Evolutionary conservation across 1,284 basidiomycete genomes (phyloP).

Genomic region (Ganoderma leucocontextum): DNA sequence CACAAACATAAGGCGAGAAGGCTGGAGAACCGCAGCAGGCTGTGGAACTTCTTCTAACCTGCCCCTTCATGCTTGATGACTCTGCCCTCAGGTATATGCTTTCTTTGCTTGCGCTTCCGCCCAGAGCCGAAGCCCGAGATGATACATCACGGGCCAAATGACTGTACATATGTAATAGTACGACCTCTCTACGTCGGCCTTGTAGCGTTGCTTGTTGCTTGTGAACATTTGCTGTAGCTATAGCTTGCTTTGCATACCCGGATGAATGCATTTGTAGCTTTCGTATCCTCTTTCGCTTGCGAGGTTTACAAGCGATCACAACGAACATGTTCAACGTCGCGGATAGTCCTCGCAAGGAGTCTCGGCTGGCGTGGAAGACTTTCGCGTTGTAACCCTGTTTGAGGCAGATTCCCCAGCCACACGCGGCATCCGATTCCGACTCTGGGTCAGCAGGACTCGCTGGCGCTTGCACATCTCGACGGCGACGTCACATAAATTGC

Average conservation of each 20-base stretch:
- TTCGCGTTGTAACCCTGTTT: background rate
- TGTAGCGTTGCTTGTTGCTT: background rate
- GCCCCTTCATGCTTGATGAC: background rate
- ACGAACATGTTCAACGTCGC: background rate
- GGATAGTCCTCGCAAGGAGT: background rate
- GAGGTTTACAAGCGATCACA: too few species aligned
- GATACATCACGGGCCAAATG: background rate
- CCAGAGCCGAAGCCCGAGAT: background rate
- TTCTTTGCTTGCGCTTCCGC: background rate
- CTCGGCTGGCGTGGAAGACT: background rate
- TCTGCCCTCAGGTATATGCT: background rate
- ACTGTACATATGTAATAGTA: background rate
- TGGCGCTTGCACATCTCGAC: background rate
- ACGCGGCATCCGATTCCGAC: background rate
- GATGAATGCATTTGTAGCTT: background rate
- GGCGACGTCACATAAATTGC: slow-evolving; percentile 30
- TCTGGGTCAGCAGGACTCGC: too few species aligned
- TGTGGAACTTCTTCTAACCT: slow-evolving; percentile 29
- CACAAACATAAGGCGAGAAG: slow-evolving; percentile 20
- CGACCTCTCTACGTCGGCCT: background rate
- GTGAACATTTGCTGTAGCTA: slow-evolving; percentile 16
- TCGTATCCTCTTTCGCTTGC: background rate
- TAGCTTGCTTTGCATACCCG: slow-evolving; percentile 14
- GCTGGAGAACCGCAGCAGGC: slow-evolving; percentile 28
- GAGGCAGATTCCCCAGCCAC: background rate